phyloP scores from a whole-genome alignment of 2,329 filamentous ascomycete species.

The Talaromyces sp. region DNA sequence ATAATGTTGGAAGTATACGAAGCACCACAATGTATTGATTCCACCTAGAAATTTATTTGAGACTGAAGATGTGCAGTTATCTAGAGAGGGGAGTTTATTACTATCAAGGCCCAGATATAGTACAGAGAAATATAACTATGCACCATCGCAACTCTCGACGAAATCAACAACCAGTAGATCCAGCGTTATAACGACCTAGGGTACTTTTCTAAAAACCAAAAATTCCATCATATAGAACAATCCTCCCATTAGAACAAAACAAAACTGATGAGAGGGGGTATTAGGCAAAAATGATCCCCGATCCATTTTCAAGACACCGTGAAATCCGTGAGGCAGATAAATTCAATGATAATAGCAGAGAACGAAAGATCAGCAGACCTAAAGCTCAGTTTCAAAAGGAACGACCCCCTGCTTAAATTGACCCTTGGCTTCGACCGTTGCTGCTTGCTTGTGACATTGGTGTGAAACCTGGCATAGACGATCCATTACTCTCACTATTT shows the following conservation, averaged over 20 bases:
- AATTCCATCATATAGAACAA: too few relatives aligned
- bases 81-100: constrained; percentile 4
- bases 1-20: background rate
- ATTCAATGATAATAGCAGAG: background rate
- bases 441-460: constrained; percentile 16
- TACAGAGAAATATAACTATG: constrained; percentile 1
- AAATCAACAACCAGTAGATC: too few relatives aligned
- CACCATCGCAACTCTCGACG: too few relatives aligned
- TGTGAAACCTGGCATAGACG: constrained; percentile 18
- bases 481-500: constrained; percentile 16
- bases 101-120: constrained; percentile 1
- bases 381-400: background rate
- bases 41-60: too few relatives aligned
- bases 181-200: background rate
- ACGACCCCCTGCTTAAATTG: constrained; percentile 1
- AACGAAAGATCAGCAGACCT: background rate
- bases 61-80: background rate
- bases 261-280: background rate
- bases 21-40: background rate
- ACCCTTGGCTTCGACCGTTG: constrained; percentile 15
- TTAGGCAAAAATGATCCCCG: background rate
- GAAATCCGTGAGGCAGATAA: background rate
- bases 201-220: background rate
- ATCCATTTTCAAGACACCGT: background rate
- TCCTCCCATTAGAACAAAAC: background rate